Evolutionary conservation across 163 green algal species (phyloP), one percentile per base, ranked within the genome.

Genomic region (Prototheca stagnorum): DNA sequence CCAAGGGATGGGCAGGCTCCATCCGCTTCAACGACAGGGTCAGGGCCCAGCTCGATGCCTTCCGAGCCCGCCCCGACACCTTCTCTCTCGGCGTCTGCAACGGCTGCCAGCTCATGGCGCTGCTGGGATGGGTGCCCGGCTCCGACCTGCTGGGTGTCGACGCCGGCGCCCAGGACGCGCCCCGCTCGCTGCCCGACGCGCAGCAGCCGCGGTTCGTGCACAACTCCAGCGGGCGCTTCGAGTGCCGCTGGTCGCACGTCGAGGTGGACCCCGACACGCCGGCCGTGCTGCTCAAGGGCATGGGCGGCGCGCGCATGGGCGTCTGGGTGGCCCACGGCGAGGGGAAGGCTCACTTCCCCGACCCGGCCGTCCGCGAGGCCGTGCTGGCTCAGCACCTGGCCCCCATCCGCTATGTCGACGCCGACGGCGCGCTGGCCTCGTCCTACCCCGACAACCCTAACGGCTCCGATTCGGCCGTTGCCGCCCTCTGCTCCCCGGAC

Each of bases 41-140:
- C 20, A 73, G 81, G 52, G 24, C 56, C 16, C 76, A 94, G 69
- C 97, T 98, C 72, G 48, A 81, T 31, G 52, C 46, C 40, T 93
- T 93, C 60, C 87, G 85, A 54, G 49, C 49, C 25, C 68, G 89
- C 44, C 25, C 57, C 8, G 85, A 97, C 75, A 97, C 89, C 36
- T 97, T 88, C 64, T 92, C 75, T 39, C 74, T 98, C 35, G 89
- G 89, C 49, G 69, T 98, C 24, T 98, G 89, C 81, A 98, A 98
- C 68, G 89, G 89, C 28, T 97, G 89, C 74, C 89, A 98, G 78
- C 76, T 98, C n/a, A 95, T 96, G 89, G 89, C 89, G 19, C 75
- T 98, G 49, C 78, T 98, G 39, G 89, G 89, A 43, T 97, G 84
- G 84, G 86, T 97, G 61, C 83, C 83, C 2, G 77, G 72, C 15